Base-by-base conservation (phyloP, 2,329 filamentous ascomycete genomes). In the Beauveria asiatica region DNA sequence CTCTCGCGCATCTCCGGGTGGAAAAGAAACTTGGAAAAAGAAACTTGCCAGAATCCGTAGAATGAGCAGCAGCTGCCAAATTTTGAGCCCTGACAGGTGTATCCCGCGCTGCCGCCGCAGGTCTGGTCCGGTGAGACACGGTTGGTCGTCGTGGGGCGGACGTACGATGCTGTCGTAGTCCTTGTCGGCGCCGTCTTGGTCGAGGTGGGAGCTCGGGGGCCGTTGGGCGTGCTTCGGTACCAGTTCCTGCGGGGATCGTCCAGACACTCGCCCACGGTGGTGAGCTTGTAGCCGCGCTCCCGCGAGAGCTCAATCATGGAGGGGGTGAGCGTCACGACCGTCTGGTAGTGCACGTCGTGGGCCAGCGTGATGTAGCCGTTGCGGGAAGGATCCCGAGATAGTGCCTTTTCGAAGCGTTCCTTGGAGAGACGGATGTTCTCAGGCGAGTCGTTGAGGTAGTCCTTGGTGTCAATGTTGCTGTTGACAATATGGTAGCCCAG, bases 391-490 rank as follows among this genome's bases (percentile, higher is more conserved):
- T 68, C 61, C 0, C 63, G 59, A 37, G 77, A 81, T 17, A 75
- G 67, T 16, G 68, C 69, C 3, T 68, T 57, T n/a, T 68, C 68
- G 61, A 71, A 76, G 8, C 67, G 68, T 11, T 71, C 66, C 63
- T 82, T 76, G 59, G 76, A 77, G 30, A 72, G 68, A 61, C 76
- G 72, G 64, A 84, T 83, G 63, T 77, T 75, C 46, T 77, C 70
- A 2, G 80, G 75, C 9, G 72, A 72, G 60, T 78, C 74, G 64
- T 83, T 78, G 65, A 81, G 73, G 67, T 82, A 85, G 70, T 86
- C 83, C 63, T 84, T 80, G 17, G 83, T 86, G 67, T 86, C 83
- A 13, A 85, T 70, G 66, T 84, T 79, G 64, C 80, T 81, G 66
- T 80, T 81, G 61, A 80, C 74, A 63, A 83, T 69, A 66, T 84